Evolutionary conservation across 2,329 filamentous ascomycete genomes (phyloP).

Genomic region (Amphichorda felina): DNA sequence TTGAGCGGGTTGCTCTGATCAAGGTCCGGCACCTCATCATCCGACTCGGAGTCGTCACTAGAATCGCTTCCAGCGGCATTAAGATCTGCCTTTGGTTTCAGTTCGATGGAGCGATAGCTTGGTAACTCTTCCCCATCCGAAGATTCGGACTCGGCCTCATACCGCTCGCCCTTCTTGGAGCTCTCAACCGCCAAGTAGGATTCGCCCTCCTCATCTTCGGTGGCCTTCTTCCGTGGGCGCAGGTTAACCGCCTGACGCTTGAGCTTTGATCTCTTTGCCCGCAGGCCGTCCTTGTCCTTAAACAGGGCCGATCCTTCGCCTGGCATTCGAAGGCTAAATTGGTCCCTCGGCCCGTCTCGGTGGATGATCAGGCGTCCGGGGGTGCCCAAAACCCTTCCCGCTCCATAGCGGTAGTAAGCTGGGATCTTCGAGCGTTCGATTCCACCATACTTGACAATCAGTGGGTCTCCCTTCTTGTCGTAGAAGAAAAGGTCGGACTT

Average conservation of each 20-base stretch:
- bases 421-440: conserved; percentile 64
- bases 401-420: conserved; percentile 55
- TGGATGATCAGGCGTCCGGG: conserved; percentile 51
- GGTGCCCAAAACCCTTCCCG: conserved; percentile 60
- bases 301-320: conserved; percentile 20
- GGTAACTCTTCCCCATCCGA: conserved; percentile 34
- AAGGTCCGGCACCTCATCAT: conserved; percentile 17
- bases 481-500: conserved; percentile 34
- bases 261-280: conserved; percentile 25
- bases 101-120: conserved; percentile 55
- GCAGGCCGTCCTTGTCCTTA: conserved; percentile 33
- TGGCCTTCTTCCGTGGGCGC: conserved; percentile 13
- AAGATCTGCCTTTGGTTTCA: conserved; percentile 37
- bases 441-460: conserved; percentile 64
- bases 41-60: conserved; percentile 36
- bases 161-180: conserved; percentile 29
- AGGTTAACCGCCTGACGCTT: conserved; percentile 28
- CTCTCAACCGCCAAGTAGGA: conserved; percentile 35
- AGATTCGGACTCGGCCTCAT: conserved; percentile 18
- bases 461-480: conserved; percentile 65
- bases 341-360: conserved; percentile 44
- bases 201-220: conserved; percentile 10
- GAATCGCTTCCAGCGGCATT: conserved; percentile 28
- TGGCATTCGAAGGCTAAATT: conserved; percentile 36
- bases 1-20: conserved; percentile 32